Evolutionary conservation across 2,329 filamentous ascomycete species (phyloP).

Genomic region (Boeremia exigua): DNA sequence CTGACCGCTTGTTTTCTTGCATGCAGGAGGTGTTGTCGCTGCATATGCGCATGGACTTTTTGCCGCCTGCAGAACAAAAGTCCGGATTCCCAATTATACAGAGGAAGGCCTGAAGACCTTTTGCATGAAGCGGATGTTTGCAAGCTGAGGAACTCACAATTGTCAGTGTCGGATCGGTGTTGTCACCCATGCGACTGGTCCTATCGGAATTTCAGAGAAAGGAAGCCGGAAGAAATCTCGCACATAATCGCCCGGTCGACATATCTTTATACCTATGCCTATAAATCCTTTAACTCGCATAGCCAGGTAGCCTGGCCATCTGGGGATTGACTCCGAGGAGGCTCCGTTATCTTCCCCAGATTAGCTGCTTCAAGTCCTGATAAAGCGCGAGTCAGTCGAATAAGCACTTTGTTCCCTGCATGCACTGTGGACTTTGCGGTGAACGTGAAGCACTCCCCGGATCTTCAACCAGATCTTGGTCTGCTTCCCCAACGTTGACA

Average conservation of each 20-base stretch:
- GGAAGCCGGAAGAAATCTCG: no score
- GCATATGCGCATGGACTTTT: neutral
- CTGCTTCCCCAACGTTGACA: neutral
- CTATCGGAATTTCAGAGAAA: no score
- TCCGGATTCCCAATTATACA: neutral
- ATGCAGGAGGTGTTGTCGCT: neutral
- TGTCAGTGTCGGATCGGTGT: no score
- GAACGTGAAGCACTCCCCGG: constrained; percentile 1
- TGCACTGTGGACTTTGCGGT: constrained; percentile 6
- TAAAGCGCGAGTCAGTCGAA: constrained; percentile 31
- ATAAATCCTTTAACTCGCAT: constrained; percentile 19
- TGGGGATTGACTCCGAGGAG: constrained; percentile 21
- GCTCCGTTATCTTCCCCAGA: constrained; percentile 30
- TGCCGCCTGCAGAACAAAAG: neutral
- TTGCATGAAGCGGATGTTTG: no score
- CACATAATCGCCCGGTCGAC: no score
- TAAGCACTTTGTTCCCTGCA: constrained; percentile 7
- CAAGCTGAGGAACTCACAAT: no score
- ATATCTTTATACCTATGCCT: neutral
- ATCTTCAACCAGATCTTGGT: neutral
- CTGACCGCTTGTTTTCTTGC: constrained; percentile 14
- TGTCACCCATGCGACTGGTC: no score
- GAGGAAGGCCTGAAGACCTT: neutral
- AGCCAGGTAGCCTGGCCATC: constrained; percentile 15
- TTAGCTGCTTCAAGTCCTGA: constrained; percentile 33